Evolutionary conservation across 2,329 filamentous ascomycete species (phyloP).

Genomic region (Curvularia eragrostidis): DNA sequence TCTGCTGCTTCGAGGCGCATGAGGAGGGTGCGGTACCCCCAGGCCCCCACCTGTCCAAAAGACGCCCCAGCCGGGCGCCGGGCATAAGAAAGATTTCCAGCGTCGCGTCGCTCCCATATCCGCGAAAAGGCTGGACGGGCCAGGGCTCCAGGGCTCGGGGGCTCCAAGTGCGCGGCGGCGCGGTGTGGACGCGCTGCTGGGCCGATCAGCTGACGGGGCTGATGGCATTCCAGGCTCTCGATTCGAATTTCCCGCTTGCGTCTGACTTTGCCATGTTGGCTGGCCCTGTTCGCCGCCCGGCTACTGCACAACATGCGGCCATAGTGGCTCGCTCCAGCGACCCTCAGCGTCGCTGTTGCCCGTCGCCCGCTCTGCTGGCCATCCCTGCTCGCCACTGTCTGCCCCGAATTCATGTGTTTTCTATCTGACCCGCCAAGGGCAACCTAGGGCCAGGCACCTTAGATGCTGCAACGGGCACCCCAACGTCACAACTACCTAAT

Average conservation of each 20-base stretch:
- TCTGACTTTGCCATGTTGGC: conserved; percentile 1
- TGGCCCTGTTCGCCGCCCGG: conserved; percentile 5
- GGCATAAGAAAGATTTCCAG: background rate
- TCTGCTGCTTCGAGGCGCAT: background rate
- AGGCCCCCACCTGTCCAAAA: background rate
- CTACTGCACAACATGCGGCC: conserved; percentile 8
- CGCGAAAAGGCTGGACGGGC: conserved; percentile 4
- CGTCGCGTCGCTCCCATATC: conserved; percentile 10
- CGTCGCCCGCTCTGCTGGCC: background rate
- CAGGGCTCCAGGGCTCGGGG: background rate
- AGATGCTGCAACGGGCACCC: conserved; percentile 15
- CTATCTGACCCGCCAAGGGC: conserved; percentile 7
- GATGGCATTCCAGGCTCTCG: conserved; percentile 12
- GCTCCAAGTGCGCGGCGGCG: conserved; percentile 1
- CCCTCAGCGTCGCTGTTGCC: conserved; percentile 2
- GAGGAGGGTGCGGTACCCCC: conserved; percentile 6
- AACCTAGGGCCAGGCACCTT: conserved; percentile 12
- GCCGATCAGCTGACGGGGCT: conserved; percentile 4
- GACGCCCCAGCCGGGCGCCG: no score
- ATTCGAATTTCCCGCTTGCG: conserved; percentile 15
- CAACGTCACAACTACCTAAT: conserved; percentile 22
- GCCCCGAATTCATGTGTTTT: conserved; percentile 9
- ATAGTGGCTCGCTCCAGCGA: conserved; percentile 6
- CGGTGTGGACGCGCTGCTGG: background rate
- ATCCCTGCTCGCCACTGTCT: conserved; percentile 12